Evolutionary conservation across 768 basidiomycete genomes (phyloP), one percentile per base, ranked within the genome.

Genomic region (Suillus brevipes): DNA sequence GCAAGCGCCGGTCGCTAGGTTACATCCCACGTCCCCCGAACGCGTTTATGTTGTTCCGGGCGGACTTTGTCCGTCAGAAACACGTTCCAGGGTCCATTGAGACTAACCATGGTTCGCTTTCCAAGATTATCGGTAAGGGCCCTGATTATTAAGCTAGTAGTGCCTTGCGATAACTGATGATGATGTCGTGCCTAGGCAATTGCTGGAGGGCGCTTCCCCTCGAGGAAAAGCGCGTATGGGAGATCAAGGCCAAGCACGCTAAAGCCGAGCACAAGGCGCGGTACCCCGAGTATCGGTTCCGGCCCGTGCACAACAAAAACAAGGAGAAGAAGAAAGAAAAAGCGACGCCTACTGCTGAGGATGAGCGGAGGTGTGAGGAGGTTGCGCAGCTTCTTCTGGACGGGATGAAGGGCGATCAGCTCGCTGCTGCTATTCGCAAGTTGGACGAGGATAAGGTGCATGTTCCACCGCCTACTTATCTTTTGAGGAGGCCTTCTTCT

Each of bases 211-310:
- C 86, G 0, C 84, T 93, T 4, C 88, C 90, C 0, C 81, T 86
- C 20, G 84, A 88, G 18, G 89, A 93, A 74, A 90, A 89, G 71
- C 82, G 82, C 5, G 79, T 85, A 20, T 93, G 91, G 91, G 89
- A 92, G 71, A 77, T 83, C 40, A 84, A 84, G 62, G 91, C 91
- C 0, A 89, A 89, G 72, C 83, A 85, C 52, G 90, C 87, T 28
- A 91, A 91, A 77, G 88, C 87, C 0, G 87, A 86, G 37, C 91
- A 93, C 77, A 86, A 89, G 62, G 79, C 79, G 47, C 80, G 78
- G 65, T 90, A 90, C 72, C 90, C 91, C 0, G 83, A 90, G 67
- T 93, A 84, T 57, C 78, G 81, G 40, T 84, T 83, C 75, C 72
- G 74, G 59, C 79, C 79, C 8, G 80, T 80, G 1, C 78, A 79